Conservation (phyloP, 2,329 filamentous ascomycete species). For the Aaosphaeria pasadenensis region DNA sequence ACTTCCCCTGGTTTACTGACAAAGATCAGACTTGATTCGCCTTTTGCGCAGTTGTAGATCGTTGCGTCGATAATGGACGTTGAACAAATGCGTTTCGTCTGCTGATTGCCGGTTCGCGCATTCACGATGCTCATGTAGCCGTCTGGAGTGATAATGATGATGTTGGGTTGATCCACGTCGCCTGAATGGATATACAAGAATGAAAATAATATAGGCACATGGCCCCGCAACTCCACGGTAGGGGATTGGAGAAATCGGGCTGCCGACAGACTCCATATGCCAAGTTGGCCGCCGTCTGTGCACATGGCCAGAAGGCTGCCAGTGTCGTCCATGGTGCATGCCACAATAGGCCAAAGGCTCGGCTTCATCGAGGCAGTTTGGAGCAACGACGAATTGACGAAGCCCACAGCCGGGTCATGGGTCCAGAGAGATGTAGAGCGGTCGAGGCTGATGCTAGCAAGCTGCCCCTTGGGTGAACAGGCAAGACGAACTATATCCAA, state of each 20-base stretch:
- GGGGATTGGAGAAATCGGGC: constrained; percentile 55
- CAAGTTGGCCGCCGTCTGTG: constrained; percentile 55
- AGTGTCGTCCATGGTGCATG: constrained; percentile 62
- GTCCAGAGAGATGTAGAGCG: constrained; percentile 64
- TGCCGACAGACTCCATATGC: constrained; percentile 62
- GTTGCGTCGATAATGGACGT: constrained; percentile 24
- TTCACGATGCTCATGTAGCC: constrained; percentile 61
- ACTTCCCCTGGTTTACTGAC: constrained; percentile 33
- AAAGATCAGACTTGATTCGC: constrained; percentile 27
- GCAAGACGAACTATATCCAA: constrained; percentile 67
- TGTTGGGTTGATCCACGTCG: constrained; percentile 32
- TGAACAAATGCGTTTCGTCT: constrained; percentile 25
- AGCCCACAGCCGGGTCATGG: constrained; percentile 24
- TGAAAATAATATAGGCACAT: constrained; percentile 64
- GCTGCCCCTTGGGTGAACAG: constrained; percentile 60
- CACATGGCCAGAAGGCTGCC: constrained; percentile 67
- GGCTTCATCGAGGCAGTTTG: constrained; percentile 33
- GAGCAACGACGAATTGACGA: constrained; percentile 22
- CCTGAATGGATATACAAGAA: constrained; percentile 31
- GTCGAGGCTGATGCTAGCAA: constrained; percentile 70
- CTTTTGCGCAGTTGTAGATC: constrained; percentile 24
- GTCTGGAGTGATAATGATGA: constrained; percentile 63
- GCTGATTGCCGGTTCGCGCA: constrained; percentile 41
- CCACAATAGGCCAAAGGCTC: constrained; percentile 49
- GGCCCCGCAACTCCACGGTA: constrained; percentile 54